Evolutionary conservation across 768 basidiomycete species (phyloP).

Genomic region (Rhodotorula babjevae): DNA sequence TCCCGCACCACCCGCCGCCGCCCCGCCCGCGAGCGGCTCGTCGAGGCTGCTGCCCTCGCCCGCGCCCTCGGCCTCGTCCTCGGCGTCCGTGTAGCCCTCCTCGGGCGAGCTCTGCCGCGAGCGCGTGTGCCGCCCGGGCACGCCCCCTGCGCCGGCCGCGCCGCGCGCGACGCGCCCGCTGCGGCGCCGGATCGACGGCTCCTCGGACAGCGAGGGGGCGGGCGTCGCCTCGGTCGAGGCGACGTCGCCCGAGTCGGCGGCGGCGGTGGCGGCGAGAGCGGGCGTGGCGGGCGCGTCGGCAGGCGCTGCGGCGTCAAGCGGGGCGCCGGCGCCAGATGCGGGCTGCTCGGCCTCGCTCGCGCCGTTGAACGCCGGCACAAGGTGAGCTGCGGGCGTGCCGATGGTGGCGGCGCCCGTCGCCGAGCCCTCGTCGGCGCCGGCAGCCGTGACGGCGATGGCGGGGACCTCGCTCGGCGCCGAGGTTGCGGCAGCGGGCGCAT

Average conservation of each 20-base stretch:
- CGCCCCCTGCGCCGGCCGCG: not conserved
- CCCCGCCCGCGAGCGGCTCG: not conserved
- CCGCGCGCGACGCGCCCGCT: constrained; percentile 10
- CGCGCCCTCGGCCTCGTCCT: not conserved
- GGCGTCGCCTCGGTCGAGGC: constrained; percentile 4
- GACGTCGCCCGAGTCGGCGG: not conserved
- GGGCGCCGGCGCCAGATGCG: not conserved
- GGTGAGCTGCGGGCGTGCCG: not conserved
- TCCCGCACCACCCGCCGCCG: no score
- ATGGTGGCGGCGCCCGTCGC: not conserved
- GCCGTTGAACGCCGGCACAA: not conserved
- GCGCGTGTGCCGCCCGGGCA: not conserved
- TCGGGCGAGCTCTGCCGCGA: constrained; percentile 17
- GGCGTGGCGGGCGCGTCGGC: not conserved
- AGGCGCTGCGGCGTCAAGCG: not conserved
- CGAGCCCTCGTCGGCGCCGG: not conserved
- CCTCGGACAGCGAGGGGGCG: not conserved
- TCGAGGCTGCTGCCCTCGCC: not conserved
- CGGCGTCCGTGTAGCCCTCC: not conserved
- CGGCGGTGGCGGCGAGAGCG: not conserved
- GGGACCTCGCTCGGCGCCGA: not conserved
- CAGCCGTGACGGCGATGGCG: not conserved
- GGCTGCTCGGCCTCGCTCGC: not conserved
- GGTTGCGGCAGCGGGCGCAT: not conserved
- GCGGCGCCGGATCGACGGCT: not conserved